phyloP scores from a whole-genome alignment of 495 filamentous ascomycete species.

The Tricharina praecox region DNA sequence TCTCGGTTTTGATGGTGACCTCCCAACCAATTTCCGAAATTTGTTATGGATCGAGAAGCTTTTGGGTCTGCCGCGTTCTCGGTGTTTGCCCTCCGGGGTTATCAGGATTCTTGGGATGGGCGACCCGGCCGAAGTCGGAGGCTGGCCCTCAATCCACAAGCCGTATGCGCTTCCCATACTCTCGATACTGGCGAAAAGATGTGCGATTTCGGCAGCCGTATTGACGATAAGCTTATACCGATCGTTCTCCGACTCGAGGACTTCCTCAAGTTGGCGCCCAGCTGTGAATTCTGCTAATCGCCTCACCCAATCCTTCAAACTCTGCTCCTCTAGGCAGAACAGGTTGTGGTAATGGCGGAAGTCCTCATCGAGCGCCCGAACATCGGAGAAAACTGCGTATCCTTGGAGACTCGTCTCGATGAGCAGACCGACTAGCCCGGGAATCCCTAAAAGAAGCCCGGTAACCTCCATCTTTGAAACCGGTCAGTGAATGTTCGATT shows the following conservation, averaged over 20 bases:
- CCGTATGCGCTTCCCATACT: neutral
- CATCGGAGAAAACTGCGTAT: neutral
- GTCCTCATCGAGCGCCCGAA: neutral
- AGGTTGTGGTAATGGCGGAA: neutral
- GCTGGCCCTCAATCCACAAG: neutral
- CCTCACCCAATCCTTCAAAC: neutral
- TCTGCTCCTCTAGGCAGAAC: neutral
- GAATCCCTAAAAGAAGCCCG: neutral
- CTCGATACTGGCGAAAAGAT: neutral
- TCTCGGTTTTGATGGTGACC: too few species aligned
- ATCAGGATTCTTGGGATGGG: too few species aligned
- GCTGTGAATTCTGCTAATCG: neutral
- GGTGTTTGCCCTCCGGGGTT: too few species aligned
- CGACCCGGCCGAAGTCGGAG: too few species aligned
- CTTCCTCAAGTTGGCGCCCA: neutral
- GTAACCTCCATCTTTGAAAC: neutral
- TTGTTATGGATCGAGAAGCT: too few species aligned
- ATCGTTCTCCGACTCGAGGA: neutral
- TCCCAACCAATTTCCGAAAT: too few species aligned
- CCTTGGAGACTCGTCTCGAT: neutral
- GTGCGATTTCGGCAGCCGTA: neutral
- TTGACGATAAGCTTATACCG: neutral
- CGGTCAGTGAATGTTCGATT: too few species aligned
- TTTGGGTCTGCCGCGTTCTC: too few species aligned
- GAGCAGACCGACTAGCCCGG: neutral